Base-by-base conservation (phyloP, 2,329 filamentous ascomycete species). In the Lasiodiplodia gonubiensis region DNA sequence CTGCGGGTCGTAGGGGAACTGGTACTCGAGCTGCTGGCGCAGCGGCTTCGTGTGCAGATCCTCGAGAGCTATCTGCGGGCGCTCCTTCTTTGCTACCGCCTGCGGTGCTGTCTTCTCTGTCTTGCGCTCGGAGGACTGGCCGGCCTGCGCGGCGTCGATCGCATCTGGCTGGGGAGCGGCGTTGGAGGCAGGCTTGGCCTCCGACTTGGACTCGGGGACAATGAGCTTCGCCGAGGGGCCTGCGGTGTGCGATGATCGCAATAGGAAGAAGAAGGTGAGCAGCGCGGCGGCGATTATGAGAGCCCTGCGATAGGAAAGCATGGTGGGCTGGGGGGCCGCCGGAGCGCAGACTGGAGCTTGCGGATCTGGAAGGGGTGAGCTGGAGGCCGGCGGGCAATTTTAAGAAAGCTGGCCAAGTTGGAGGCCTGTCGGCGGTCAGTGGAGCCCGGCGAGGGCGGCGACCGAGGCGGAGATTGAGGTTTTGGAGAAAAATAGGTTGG, bases 1-100 rank as follows among this genome's bases (percentile, higher is more conserved):
- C 75, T 93, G 89, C 70, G 94, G 85, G 75, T 97, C 92, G 84
- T 98, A 99, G 23, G 94, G 93, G 80, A 95, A 98, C 73, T 96
- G 92, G 82, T 97, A 97, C 64, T 90, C 90, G 67, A 99, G 88
- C 81, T 95, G 87, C 70, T 97, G 82, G 86, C 91, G 84, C 64
- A 94, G 85, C 18, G 91, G 89, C 81, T 92, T 89, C 75, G 85
- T 87, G 68, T 89, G 88, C 76, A 92, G 85, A 78, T 94, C 90
- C 65, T 89, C 85, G 71, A 93, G 81, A 64, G 86, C 82, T 73
- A 91, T 86, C 76, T 92, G 89, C 8, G 82, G 80, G 67, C 78
- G 78, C 49, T 74, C 81, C 77, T 76, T 85, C 74, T 83, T 81
- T 33, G 72, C 49, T 27, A 73, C 71, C 46, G 67, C 74, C 70